These are phyloP conservation scores for Geoglossum glabrum DNA, from an alignment of 495 filamentous ascomycete genomes.

Conservation along the genomic window DNA sequence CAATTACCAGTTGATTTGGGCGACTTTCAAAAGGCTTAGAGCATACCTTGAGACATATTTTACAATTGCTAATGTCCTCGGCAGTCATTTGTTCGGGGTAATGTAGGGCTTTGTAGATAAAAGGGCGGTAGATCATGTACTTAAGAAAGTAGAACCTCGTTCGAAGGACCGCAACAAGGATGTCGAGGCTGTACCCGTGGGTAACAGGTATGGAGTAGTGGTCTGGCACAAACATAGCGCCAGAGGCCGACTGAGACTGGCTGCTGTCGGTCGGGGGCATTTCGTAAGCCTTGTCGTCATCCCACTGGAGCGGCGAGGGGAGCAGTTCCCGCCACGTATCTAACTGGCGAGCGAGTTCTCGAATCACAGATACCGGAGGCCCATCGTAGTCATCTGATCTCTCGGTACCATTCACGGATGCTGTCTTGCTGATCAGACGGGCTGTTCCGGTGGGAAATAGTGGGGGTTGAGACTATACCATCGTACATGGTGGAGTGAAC, in stretches of 20 bases:
- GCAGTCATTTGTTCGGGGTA: conserved; percentile 30
- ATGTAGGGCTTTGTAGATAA: conserved; percentile 40
- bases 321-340: conserved; percentile 34
- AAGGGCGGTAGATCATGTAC: conserved; percentile 37
- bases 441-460: not conserved
- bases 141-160: conserved; percentile 39
- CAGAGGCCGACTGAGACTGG: conserved; percentile 9
- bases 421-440: not conserved
- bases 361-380: conserved; percentile 21
- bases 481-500: conserved; percentile 29
- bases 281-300: conserved; percentile 21
- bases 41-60: conserved; percentile 26
- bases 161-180: conserved; percentile 33
- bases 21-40: not conserved
- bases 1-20: not conserved
- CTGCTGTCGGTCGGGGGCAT: not conserved
- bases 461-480: conserved; percentile 16
- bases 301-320: conserved; percentile 31
- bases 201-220: conserved; percentile 22
- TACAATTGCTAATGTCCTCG: conserved; percentile 29
- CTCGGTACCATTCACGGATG: not conserved
- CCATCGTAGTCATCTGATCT: conserved; percentile 3
- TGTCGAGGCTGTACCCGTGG: conserved; percentile 29
- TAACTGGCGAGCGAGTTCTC: conserved; percentile 27
- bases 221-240: conserved; percentile 31